These are phyloP conservation scores for Annulohypoxylon moriforme DNA, from an alignment of 495 filamentous ascomycete species.

Conservation along the genomic window DNA sequence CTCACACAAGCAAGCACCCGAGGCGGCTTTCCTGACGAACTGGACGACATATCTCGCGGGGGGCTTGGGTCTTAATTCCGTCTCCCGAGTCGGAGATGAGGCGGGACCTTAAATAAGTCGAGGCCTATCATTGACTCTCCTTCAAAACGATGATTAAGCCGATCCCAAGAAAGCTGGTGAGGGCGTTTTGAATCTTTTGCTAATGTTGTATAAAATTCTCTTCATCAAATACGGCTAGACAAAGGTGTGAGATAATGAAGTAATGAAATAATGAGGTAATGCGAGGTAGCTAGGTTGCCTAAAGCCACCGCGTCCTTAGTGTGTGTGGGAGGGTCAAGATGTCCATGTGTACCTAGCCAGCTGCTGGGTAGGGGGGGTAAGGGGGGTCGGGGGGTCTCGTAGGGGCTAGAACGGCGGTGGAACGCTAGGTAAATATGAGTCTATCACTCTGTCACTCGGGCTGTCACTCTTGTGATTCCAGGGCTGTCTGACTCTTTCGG, in stretches of 20 bases:
- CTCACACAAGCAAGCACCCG: conserved; percentile 45
- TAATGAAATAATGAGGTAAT: not conserved
- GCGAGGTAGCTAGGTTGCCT: conserved; percentile 4
- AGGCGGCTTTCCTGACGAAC: conserved; percentile 40
- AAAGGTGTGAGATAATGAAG: not conserved
- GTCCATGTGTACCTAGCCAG: not conserved
- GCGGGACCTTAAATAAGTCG: not conserved
- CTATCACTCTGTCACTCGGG: not conserved
- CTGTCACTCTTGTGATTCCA: not conserved
- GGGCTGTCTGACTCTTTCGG: not conserved
- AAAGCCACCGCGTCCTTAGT: not conserved
- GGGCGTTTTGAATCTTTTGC: not conserved
- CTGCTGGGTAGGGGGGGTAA: not conserved
- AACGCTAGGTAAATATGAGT: not conserved
- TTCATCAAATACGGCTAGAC: not conserved
- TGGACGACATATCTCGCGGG: conserved; percentile 35
- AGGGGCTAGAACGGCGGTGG: not conserved
- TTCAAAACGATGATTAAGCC: not conserved
- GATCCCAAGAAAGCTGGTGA: not conserved
- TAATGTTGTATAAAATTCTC: not conserved
- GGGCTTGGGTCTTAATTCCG: conserved; percentile 5
- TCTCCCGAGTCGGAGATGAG: conserved; percentile 21
- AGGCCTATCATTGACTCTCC: conserved; percentile 24
- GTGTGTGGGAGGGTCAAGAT: not conserved
- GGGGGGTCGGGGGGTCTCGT: not conserved